phyloP scores from a whole-genome alignment of 495 filamentous ascomycete species.

The Trichocladium uniseriatum region DNA sequence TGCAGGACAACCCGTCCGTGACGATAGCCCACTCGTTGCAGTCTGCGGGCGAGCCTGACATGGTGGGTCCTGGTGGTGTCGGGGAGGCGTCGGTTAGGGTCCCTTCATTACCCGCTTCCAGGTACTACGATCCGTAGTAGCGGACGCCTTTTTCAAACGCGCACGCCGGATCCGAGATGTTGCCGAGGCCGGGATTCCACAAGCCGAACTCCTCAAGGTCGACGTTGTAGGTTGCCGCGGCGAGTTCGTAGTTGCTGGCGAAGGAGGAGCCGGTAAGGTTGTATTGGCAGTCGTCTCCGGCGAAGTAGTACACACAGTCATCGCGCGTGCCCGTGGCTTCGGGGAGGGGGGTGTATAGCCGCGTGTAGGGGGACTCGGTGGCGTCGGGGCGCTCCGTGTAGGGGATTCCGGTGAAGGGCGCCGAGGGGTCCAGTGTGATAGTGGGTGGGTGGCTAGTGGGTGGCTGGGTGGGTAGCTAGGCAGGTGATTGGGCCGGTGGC shows the following conservation, averaged over 20 bases:
- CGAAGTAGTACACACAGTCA: slow-evolving; percentile 15
- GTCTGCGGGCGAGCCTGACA: slow-evolving; percentile 9
- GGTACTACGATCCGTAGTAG: slow-evolving; percentile 6
- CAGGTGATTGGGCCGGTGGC: no score
- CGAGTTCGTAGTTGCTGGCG: slow-evolving; percentile 3
- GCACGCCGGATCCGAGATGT: slow-evolving; percentile 4
- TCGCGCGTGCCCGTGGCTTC: slow-evolving; percentile 13
- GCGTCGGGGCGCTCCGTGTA: slow-evolving; percentile 3
- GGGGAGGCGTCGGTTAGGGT: neutral
- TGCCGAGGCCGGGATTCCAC: slow-evolving; percentile 1
- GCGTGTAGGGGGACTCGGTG: neutral
- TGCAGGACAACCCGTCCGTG: no score
- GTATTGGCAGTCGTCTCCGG: slow-evolving; percentile 2
- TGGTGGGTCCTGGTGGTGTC: slow-evolving; percentile 12
- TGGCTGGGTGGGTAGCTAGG: no score
- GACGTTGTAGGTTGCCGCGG: slow-evolving; percentile 2
- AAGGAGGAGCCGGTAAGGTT: neutral
- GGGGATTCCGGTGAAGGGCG: neutral
- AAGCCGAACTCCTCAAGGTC: neutral
- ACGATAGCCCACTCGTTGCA: no score
- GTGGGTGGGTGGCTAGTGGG: no score
- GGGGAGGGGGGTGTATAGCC: slow-evolving; percentile 3
- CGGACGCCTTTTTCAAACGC: neutral
- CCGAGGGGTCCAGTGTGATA: neutral
- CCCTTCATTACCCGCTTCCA: neutral